Percentiles rank a stretch among this genome's conserved stretches.
phyloP scores from a whole-genome alignment of 2,329 filamentous ascomycete genomes.

The Beauveria australis region DNA sequence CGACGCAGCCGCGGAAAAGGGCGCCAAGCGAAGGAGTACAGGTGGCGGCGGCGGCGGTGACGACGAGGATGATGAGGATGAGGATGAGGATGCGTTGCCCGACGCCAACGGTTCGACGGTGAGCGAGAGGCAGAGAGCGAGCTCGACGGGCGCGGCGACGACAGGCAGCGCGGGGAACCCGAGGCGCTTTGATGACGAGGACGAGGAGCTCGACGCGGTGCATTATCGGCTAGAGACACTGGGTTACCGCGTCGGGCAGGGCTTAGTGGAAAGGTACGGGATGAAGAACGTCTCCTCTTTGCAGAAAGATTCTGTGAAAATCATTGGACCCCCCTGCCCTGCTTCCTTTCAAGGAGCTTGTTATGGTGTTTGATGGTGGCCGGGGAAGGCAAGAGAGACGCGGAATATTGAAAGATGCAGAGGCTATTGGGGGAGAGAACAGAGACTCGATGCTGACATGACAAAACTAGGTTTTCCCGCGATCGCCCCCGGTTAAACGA shows the following conservation, averaged over 20 bases:
- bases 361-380: too few relatives aligned
- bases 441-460: background rate
- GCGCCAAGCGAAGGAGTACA: background rate
- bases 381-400: too few relatives aligned
- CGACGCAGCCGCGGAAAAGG: conserved; percentile 20
- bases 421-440: too few relatives aligned
- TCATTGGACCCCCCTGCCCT: background rate
- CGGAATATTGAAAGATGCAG: too few relatives aligned
- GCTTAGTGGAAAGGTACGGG: conserved; percentile 76
- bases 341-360: background rate
- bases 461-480: conserved; percentile 57
- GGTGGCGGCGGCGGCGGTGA: conserved; percentile 11
- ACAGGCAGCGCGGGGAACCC: background rate
- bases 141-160: background rate
- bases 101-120: conserved; percentile 1
- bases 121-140: background rate
- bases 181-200: conserved; percentile 47
- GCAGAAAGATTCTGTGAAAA: background rate
- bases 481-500: conserved; percentile 84
- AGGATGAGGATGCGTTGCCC: background rate
- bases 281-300: background rate
- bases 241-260: conserved; percentile 88
- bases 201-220: conserved; percentile 76
- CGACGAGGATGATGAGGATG: background rate
- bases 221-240: conserved; percentile 76